Evolutionary conservation across 139 green algal species (phyloP), one percentile per base, ranked within the genome.

Genomic region (Micromonas commoda): DNA sequence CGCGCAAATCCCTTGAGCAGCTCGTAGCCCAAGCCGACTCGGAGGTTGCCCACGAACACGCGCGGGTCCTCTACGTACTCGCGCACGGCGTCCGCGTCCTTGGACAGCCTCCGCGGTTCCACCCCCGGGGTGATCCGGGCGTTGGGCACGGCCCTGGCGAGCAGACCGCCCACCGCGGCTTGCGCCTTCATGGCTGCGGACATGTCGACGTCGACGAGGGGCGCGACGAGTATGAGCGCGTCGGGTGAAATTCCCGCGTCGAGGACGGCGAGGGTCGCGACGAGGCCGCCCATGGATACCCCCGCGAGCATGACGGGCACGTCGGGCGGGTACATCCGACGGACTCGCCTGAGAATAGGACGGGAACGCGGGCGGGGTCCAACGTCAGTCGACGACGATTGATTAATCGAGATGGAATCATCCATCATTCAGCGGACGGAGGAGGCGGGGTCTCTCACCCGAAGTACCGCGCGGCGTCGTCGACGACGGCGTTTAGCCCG

Each of bases 241-340:
- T 16, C 45, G 16, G 45, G 45, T 23, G 9, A 57, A 57, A 16
- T 57, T 16, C 45, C 9, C 9, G 9, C 9, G 16, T 57, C 45
- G 45, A 57, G 45, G 9, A 57, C 45, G 9, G 45, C 45, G 45
- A 72, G 38, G 33, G 73, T 72, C 28, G 73, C 73, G 73, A 26
- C 57, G 53, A 79, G n/a, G 65, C 73, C 73, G 16, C 24, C 57
- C 33, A 79, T 3, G 2, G 57, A 33, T 6, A 57, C 61, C 23
- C 29, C 73, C 23, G 35, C 73, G 4, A 79, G 32, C 19, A 31
- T 33, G 28, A 79, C 23, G 6, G 73, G 73, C 26, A 79, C 33
- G n/a, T 57, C 45, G 45, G 9, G 45, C 45, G 45, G 45, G 45
- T 57, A 16, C 16, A 23, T 16, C 9, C 45, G 9, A 9, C 45